A percentile compares a stretch with the other conserved stretches of the same genome.
Conservation (phyloP, 257 asterid genomes). For the Coffea canephora region DNA sequence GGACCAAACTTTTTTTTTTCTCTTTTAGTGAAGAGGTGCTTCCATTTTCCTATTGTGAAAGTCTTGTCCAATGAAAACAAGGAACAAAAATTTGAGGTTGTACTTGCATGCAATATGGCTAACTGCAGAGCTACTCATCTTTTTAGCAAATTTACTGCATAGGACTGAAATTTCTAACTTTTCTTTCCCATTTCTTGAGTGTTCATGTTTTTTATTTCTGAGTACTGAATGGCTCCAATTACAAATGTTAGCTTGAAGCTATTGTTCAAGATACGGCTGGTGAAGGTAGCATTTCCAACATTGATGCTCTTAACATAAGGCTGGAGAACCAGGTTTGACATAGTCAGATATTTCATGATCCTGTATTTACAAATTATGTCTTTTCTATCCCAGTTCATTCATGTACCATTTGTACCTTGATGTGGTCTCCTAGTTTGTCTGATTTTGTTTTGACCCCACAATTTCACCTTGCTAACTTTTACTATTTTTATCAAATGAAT, state of each 20-base stretch:
- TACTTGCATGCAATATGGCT: background rate
- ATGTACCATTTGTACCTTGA: background rate
- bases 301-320: conserved; percentile 56
- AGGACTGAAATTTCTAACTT: background rate
- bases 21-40: background rate
- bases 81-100: background rate
- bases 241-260: conserved; percentile 63
- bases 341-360: background rate
- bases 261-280: conserved; percentile 74
- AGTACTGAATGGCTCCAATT: background rate
- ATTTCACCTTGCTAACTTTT: background rate
- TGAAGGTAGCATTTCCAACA: conserved; percentile 63
- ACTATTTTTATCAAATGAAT: background rate
- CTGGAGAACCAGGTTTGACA: conserved; percentile 64
- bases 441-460: background rate
- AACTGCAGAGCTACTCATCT: background rate
- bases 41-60: background rate
- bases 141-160: background rate
- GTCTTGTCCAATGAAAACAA: background rate
- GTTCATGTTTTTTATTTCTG: background rate
- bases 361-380: background rate
- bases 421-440: background rate
- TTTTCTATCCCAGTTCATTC: background rate
- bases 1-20: background rate
- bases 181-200: background rate